Percentiles rank a stretch among this genome's conserved stretches.
These are phyloP conservation scores for Claviceps cyperi DNA, from an alignment of 2,329 filamentous ascomycete species.

Conservation along the genomic window DNA sequence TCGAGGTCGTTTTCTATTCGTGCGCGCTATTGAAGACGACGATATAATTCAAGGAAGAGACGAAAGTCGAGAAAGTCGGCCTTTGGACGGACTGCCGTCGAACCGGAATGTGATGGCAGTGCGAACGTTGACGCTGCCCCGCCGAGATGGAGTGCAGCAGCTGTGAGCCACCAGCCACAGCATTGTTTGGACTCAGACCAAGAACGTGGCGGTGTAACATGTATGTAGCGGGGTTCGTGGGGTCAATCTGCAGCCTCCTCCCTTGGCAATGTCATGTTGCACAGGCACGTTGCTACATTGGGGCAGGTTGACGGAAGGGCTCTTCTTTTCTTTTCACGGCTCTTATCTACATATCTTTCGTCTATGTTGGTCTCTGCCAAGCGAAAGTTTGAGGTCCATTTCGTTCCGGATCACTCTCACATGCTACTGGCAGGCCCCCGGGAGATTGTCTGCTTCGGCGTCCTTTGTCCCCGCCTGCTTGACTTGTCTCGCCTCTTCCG, in stretches of 20 bases:
- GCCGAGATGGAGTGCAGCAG: background rate
- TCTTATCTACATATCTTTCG: no score
- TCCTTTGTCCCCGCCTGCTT: slow-evolving; percentile 14
- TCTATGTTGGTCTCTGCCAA: no score
- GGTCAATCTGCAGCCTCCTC: no score
- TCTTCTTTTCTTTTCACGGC: no score
- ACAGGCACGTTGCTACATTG: no score
- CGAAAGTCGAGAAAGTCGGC: no score
- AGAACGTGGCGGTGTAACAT: no score
- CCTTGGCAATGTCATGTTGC: no score
- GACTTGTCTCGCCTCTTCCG: slow-evolving; percentile 33
- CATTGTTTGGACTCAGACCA: no score
- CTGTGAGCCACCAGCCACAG: background rate
- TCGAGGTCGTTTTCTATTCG: background rate
- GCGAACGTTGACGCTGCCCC: background rate
- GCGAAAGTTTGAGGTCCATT: background rate
- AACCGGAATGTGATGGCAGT: background rate
- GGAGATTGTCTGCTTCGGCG: slow-evolving; percentile 5
- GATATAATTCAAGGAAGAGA: no score
- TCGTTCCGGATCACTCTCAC: background rate
- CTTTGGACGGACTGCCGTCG: background rate
- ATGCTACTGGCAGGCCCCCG: background rate
- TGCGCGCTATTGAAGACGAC: background rate
- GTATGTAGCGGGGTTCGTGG: no score
- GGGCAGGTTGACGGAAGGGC: no score